Evolutionary conservation across 306 rosid species (phyloP).

Genomic region (Purshia tridentata): DNA sequence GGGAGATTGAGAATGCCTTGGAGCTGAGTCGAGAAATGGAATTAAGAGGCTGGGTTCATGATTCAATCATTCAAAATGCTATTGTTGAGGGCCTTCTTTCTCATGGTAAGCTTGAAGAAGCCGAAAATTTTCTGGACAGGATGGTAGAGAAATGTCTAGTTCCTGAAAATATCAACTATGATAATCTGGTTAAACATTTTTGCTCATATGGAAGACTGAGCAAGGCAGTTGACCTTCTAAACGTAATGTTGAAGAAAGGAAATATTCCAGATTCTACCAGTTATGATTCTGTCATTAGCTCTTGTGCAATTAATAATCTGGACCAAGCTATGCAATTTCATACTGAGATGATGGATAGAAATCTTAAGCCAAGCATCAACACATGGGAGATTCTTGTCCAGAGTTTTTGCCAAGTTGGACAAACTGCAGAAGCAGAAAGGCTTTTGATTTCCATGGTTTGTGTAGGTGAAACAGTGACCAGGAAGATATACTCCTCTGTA

Average conservation of each 20-base stretch:
- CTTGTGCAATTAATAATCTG: conserved; percentile 48
- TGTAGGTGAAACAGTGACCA: conserved; percentile 62
- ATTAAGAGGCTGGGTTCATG: conserved; percentile 63
- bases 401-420: conserved; percentile 51
- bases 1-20: conserved; percentile 60
- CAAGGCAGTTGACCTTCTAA: conserved; percentile 63
- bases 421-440: conserved; percentile 66
- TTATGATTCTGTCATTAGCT: conserved; percentile 60
- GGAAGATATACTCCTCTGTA: conserved; percentile 55
- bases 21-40: conserved; percentile 69
- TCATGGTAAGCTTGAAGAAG: conserved; percentile 58
- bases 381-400: conserved; percentile 52
- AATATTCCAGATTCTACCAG: conserved; percentile 56
- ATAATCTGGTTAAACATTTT: conserved; percentile 60
- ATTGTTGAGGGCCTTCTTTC: conserved; percentile 61
- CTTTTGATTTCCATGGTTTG: conserved; percentile 45
- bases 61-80: conserved; percentile 57
- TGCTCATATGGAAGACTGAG: conserved; percentile 54
- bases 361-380: conserved; percentile 51
- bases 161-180: conserved; percentile 63
- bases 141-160: conserved; percentile 56
- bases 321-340: conserved; percentile 61
- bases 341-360: conserved; percentile 60
- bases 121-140: conserved; percentile 59
- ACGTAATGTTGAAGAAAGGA: conserved; percentile 70